These are phyloP conservation scores for Buxus sempervirens DNA, from an alignment of 164 flowering plant species.

Conservation along the genomic window DNA sequence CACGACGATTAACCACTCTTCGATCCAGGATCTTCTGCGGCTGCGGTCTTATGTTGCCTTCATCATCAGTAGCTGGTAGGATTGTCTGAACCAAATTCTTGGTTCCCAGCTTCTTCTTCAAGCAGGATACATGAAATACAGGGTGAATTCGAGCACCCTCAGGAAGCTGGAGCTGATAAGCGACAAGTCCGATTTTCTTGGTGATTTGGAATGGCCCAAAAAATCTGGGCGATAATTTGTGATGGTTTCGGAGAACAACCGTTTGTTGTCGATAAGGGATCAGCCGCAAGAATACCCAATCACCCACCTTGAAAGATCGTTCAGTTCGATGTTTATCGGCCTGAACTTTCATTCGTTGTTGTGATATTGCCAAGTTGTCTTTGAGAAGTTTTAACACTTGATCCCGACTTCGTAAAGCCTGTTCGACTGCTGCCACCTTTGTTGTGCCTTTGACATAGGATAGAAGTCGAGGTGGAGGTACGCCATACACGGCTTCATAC, in stretches of 20 bases:
- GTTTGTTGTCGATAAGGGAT: conserved; percentile 1
- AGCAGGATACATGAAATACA: background rate
- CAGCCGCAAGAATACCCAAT: background rate
- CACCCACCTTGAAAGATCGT: background rate
- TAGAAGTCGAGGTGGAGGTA: background rate
- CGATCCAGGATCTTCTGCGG: background rate
- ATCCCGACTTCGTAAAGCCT: background rate
- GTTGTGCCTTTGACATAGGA: background rate
- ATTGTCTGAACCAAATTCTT: background rate
- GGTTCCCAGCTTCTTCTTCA: background rate
- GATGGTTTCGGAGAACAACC: background rate
- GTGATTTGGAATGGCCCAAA: background rate
- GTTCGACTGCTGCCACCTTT: background rate
- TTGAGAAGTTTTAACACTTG: background rate
- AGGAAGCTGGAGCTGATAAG: background rate
- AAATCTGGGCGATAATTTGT: background rate
- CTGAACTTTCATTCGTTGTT: background rate
- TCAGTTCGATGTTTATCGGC: background rate
- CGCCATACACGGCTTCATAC: background rate
- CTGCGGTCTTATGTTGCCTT: background rate
- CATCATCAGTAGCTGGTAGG: background rate
- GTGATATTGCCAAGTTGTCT: background rate
- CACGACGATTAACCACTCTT: background rate
- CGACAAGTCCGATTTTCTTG: background rate
- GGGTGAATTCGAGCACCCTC: background rate